phyloP scores from a whole-genome alignment of 176 grass and related monocot species.

The Cenchrus fungigraminus region DNA sequence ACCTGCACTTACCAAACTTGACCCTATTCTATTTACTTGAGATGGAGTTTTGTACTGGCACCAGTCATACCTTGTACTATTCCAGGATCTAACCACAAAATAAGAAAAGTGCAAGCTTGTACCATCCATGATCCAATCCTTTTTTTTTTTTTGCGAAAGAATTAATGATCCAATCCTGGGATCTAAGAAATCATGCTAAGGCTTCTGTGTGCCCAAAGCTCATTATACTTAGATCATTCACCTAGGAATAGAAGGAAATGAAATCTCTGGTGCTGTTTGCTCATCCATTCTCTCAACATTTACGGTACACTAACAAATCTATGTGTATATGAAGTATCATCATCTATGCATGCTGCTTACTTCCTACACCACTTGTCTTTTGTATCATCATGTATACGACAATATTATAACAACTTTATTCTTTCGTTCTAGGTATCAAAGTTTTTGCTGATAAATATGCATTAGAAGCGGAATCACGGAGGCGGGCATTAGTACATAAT shows the following conservation, averaged over 20 bases:
- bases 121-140: background rate
- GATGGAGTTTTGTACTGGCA: constrained; percentile 5
- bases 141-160: no score
- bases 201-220: constrained; percentile 1
- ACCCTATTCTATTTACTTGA: background rate
- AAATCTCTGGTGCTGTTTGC: background rate
- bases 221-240: constrained; percentile 14
- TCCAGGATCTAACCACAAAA: background rate
- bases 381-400: background rate
- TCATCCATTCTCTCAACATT: constrained; percentile 11
- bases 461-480: constrained; percentile 68
- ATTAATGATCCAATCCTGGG: background rate
- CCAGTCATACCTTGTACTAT: background rate
- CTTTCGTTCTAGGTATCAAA: constrained; percentile 61
- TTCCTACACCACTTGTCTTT: constrained; percentile 16
- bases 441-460: constrained; percentile 74
- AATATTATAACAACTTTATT: constrained; percentile 12
- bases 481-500: constrained; percentile 61
- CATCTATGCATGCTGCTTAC: background rate
- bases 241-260: background rate
- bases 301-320: background rate
- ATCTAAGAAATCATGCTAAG: constrained; percentile 27
- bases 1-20: constrained; percentile 3
- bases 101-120: constrained; percentile 2
- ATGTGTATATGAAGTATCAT: background rate